phyloP scores from a whole-genome alignment of 2,329 filamentous ascomycete species.

The Epichloe bromicola region DNA sequence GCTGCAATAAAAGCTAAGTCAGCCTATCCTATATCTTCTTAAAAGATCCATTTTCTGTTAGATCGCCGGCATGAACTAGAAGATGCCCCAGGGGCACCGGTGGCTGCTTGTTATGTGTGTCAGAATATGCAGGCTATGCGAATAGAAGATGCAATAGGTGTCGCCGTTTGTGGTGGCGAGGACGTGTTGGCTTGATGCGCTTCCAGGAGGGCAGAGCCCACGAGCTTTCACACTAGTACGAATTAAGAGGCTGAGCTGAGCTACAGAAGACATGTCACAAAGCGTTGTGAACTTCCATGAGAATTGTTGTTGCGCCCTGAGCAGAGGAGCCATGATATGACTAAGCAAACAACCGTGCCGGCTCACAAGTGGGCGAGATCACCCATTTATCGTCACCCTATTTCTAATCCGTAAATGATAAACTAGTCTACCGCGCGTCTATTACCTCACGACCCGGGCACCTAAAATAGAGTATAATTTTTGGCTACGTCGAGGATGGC shows the following conservation, averaged over 20 bases:
- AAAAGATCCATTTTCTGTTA: slow-evolving; percentile 31
- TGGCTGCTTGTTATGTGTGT: slow-evolving; percentile 28
- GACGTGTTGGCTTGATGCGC: not conserved
- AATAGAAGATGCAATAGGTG: slow-evolving; percentile 1
- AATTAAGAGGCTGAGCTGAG: not conserved
- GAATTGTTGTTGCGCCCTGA: too few species aligned
- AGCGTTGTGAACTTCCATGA: not conserved
- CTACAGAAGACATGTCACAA: not conserved
- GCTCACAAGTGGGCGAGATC: too few species aligned
- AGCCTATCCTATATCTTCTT: slow-evolving; percentile 25
- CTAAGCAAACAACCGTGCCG: too few species aligned
- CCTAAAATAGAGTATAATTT: too few species aligned
- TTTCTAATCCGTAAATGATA: too few species aligned
- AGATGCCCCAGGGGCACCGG: slow-evolving; percentile 29
- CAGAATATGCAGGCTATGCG: slow-evolving; percentile 29
- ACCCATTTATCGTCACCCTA: too few species aligned
- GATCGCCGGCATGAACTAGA: slow-evolving; percentile 34
- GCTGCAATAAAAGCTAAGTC: slow-evolving; percentile 27
- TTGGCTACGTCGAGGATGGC: too few species aligned
- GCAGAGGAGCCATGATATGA: too few species aligned
- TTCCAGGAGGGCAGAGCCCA: not conserved
- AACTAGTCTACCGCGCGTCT: too few species aligned
- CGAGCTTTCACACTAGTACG: not conserved
- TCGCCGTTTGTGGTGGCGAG: not conserved
- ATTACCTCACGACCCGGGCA: too few species aligned